These are phyloP conservation scores for Podospora tetraspora DNA, from an alignment of 495 filamentous ascomycete species.

Conservation along the genomic window DNA sequence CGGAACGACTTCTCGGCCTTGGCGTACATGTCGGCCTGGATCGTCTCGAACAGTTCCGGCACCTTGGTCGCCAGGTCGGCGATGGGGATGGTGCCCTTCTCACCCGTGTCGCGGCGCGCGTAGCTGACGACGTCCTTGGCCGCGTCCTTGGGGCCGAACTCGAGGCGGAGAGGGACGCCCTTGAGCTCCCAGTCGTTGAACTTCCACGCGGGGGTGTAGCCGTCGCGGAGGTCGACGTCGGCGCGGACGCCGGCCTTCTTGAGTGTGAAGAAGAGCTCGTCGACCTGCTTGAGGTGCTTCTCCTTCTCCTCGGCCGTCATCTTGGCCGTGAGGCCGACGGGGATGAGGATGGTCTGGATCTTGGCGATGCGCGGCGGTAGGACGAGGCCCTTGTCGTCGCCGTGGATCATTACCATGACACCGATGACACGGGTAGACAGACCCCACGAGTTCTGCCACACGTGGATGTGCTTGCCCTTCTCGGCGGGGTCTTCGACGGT, in stretches of 20 bases:
- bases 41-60: conserved; percentile 75
- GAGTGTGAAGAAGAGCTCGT: conserved; percentile 59
- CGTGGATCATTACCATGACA: conserved; percentile 97
- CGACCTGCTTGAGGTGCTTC: conserved; percentile 64
- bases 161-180: conserved; percentile 86
- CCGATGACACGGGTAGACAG: conserved; percentile 91
- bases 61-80: conserved; percentile 63
- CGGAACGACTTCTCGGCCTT: conserved; percentile 73
- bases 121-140: conserved; percentile 76
- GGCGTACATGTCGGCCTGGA: conserved; percentile 79
- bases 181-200: conserved; percentile 98
- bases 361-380: conserved; percentile 84
- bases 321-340: conserved; percentile 89
- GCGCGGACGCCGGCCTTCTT: conserved; percentile 61
- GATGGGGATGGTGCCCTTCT: conserved; percentile 68
- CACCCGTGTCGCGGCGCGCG: conserved; percentile 83
- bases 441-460: conserved; percentile 99
- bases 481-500: conserved; percentile 80
- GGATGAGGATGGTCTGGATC: conserved; percentile 78
- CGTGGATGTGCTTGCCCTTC: conserved; percentile 57
- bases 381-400: conserved; percentile 89
- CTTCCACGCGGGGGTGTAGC: conserved; percentile 90
- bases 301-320: conserved; percentile 69
- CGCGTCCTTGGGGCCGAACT: conserved; percentile 91
- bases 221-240: conserved; percentile 73